These are phyloP conservation scores for Podospora australis DNA, from an alignment of 495 filamentous ascomycete genomes.

Conservation along the genomic window DNA sequence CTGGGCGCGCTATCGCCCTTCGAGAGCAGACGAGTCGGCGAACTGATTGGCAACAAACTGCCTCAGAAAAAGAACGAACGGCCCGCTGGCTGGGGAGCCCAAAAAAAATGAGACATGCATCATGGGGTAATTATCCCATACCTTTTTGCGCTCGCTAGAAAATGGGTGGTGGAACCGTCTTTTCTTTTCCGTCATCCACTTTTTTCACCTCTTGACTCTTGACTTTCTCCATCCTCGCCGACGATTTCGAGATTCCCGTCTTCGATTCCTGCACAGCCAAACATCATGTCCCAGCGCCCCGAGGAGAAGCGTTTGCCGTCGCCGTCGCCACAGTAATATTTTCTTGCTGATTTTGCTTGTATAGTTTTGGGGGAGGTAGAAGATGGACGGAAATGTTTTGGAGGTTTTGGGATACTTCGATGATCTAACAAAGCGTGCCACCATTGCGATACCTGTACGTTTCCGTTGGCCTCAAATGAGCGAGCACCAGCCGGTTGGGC, in stretches of 20 bases:
- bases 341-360: background rate
- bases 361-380: too few species aligned
- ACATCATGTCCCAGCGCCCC: constrained; percentile 4
- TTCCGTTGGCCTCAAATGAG: background rate
- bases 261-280: background rate
- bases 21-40: background rate
- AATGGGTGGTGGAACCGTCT: background rate
- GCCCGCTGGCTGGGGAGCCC: background rate
- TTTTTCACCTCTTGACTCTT: background rate
- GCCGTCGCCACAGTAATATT: background rate
- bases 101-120: constrained; percentile 11
- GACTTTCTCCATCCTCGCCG: background rate
- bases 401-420: background rate
- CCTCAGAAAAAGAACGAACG: background rate
- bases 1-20: background rate
- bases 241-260: background rate
- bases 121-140: background rate
- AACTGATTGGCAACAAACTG: constrained; percentile 6
- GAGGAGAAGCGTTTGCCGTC: background rate
- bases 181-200: background rate
- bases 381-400: constrained; percentile 3
- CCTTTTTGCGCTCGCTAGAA: background rate
- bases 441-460: background rate
- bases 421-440: background rate
- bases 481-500: background rate